These are phyloP conservation scores for Oryza punctata DNA, from an alignment of 176 grass and related monocot genomes.

Conservation along the genomic window DNA sequence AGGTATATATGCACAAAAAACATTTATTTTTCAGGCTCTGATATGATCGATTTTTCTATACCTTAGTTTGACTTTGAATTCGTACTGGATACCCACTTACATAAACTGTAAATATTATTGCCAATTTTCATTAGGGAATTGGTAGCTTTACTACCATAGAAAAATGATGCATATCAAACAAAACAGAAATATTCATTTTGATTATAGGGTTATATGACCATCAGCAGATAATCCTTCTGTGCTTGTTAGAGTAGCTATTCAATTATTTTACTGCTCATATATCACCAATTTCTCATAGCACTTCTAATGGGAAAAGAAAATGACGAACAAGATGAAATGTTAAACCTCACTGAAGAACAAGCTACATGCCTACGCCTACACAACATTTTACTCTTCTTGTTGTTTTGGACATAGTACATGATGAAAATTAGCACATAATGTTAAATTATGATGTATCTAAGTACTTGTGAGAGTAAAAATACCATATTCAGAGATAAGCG, in stretches of 20 bases:
- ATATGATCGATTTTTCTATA: background rate
- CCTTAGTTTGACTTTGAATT: conserved; percentile 16
- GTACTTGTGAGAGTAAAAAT: background rate
- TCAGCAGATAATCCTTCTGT: background rate
- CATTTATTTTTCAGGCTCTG: background rate
- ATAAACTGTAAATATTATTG: background rate
- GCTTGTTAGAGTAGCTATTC: background rate
- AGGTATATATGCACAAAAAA: conserved; percentile 41
- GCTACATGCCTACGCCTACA: background rate
- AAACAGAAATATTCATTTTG: background rate
- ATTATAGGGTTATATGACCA: background rate
- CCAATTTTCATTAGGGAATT: background rate
- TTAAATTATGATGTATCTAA: background rate
- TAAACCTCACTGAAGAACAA: background rate
- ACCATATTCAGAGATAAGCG: background rate
- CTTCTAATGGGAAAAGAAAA: background rate
- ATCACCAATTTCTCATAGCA: background rate
- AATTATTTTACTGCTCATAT: background rate
- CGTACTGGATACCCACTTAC: background rate
- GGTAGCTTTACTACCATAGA: conserved; percentile 20
- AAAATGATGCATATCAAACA: conserved; percentile 4
- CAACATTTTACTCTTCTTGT: background rate
- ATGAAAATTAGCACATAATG: background rate
- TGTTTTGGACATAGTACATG: background rate
- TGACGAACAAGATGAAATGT: background rate